Conservation (phyloP, 1,139 yeast species). For the Saccharomycopsis hybrid region DNA sequence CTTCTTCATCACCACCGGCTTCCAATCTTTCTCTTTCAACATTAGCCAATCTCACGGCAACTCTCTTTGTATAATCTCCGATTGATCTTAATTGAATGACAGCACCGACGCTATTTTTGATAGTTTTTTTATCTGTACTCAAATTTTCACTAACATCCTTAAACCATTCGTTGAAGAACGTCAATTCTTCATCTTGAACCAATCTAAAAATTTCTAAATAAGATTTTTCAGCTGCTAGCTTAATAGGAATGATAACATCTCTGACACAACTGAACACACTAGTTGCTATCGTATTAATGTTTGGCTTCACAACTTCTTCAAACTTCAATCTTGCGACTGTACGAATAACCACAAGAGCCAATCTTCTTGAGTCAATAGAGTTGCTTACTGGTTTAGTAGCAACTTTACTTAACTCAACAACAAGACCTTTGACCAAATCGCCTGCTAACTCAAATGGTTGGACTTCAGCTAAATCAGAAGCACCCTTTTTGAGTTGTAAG, state of each 20-base stretch:
- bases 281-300: slow-evolving; percentile 56
- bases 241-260: slow-evolving; percentile 81
- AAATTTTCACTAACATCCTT: slow-evolving; percentile 24
- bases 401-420: slow-evolving; percentile 43
- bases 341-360: slow-evolving; percentile 69
- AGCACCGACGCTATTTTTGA: slow-evolving; percentile 41
- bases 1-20: slow-evolving; percentile 88
- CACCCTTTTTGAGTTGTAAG: neutral
- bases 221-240: slow-evolving; percentile 92
- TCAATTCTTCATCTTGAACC: slow-evolving; percentile 62
- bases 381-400: slow-evolving; percentile 49
- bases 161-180: slow-evolving; percentile 57
- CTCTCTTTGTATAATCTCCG: slow-evolving; percentile 84
- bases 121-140: slow-evolving; percentile 24
- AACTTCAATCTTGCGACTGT: slow-evolving; percentile 64
- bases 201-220: slow-evolving; percentile 66
- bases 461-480: slow-evolving; percentile 23
- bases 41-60: slow-evolving; percentile 72
- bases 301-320: slow-evolving; percentile 41
- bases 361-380: slow-evolving; percentile 75
- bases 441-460: slow-evolving; percentile 34
- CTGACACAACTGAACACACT: slow-evolving; percentile 78
- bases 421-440: slow-evolving; percentile 34
- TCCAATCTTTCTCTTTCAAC: slow-evolving; percentile 82
- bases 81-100: slow-evolving; percentile 62